Evolutionary conservation across 768 basidiomycete genomes (phyloP).

Genomic region (Imleria badia): DNA sequence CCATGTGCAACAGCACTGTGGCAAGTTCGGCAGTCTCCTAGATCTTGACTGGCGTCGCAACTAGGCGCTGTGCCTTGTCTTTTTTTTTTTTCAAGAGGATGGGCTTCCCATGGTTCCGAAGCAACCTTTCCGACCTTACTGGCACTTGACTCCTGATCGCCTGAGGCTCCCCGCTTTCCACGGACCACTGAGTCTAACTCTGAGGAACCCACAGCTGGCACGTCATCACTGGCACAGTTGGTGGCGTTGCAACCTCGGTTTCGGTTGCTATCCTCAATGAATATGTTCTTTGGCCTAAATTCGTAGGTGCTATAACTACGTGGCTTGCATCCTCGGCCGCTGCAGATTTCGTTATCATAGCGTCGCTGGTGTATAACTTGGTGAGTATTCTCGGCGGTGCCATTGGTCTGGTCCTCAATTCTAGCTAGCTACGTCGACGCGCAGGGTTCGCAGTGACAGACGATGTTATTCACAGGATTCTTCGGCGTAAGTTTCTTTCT

Average conservation of each 20-base stretch:
- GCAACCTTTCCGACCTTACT: too few species aligned
- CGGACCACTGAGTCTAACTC: too few species aligned
- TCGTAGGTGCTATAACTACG: conserved; percentile 34
- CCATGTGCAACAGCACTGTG: too few species aligned
- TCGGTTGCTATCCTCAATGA: conserved; percentile 31
- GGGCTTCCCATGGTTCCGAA: too few species aligned
- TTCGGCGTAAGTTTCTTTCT: conserved; percentile 30
- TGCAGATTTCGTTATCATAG: conserved; percentile 43
- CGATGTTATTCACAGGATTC: conserved; percentile 38
- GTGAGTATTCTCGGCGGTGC: conserved; percentile 22
- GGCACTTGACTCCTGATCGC: too few species aligned
- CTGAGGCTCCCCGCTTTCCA: too few species aligned
- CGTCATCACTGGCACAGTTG: conserved; percentile 28
- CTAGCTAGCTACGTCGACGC: conserved; percentile 37
- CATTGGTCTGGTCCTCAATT: neutral
- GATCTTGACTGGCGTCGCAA: too few species aligned
- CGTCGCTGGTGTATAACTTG: conserved; percentile 42
- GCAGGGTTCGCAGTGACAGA: conserved; percentile 44
- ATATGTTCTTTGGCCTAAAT: conserved; percentile 34
- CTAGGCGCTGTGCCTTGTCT: too few species aligned
- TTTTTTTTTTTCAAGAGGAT: too few species aligned
- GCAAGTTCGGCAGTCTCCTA: too few species aligned
- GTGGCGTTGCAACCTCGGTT: conserved; percentile 38
- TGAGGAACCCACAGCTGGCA: too few species aligned
- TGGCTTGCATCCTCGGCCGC: conserved; percentile 44